These are phyloP conservation scores for Gossypium rotundifolium DNA, from an alignment of 345 rosid genomes.

Conservation along the genomic window DNA sequence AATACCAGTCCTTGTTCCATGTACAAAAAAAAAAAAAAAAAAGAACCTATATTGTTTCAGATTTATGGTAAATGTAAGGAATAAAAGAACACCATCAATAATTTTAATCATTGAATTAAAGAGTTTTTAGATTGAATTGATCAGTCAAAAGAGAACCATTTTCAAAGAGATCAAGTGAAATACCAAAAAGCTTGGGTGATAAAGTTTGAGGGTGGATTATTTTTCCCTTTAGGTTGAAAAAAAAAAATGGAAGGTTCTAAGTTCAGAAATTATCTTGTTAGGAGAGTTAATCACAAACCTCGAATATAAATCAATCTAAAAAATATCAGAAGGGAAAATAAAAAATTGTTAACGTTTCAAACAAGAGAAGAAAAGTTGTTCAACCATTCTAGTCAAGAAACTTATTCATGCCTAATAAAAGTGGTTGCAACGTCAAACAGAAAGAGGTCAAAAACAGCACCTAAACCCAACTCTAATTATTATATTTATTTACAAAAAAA, in stretches of 20 bases:
- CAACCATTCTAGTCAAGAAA: neutral
- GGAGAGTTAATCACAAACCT: too few species aligned
- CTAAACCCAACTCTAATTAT: too few species aligned
- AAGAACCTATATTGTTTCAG: too few species aligned
- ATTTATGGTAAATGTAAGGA: neutral
- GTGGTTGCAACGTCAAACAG: neutral
- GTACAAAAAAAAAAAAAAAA: too few species aligned
- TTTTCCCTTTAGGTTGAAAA: too few species aligned
- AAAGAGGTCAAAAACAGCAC: too few species aligned
- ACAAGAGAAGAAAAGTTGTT: neutral
- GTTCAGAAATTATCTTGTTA: too few species aligned
- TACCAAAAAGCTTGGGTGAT: neutral
- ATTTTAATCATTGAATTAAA: neutral
- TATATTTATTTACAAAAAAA: too few species aligned
- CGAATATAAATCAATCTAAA: too few species aligned
- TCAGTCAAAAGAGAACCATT: neutral
- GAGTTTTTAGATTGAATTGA: neutral
- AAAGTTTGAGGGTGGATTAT: neutral
- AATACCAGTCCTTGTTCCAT: too few species aligned
- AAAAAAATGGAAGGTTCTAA: too few species aligned
- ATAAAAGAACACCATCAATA: neutral
- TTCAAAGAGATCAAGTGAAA: neutral
- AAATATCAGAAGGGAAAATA: too few species aligned
- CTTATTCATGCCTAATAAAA: neutral
- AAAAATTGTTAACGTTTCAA: neutral